Percentiles rank a stretch among this genome's conserved stretches.
Evolutionary conservation across 805 yeast species (phyloP).

Genomic region (Nakazawaea wickerhamii): DNA sequence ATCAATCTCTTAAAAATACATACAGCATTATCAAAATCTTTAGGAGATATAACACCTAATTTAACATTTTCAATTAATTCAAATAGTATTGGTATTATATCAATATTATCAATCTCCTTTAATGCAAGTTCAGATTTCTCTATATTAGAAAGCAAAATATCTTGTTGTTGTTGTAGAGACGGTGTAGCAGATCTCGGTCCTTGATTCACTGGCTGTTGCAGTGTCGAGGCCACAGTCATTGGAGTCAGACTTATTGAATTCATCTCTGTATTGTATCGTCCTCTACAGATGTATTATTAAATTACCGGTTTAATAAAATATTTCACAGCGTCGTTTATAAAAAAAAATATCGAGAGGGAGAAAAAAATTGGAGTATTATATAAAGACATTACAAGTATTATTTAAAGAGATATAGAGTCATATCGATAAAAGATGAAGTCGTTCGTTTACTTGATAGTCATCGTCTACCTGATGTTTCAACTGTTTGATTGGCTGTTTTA

Average conservation of each 20-base stretch:
- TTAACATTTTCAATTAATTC: conserved; percentile 36
- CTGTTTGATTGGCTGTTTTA: conserved; percentile 36
- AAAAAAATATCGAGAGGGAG: not conserved
- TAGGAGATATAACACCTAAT: conserved; percentile 34
- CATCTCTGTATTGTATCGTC: not conserved
- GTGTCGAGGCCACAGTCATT: not conserved
- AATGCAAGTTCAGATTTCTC: conserved; percentile 17
- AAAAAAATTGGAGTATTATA: not conserved
- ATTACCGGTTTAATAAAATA: not conserved
- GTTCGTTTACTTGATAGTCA: not conserved
- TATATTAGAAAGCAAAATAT: not conserved
- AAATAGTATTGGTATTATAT: conserved; percentile 33
- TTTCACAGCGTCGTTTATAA: conserved; percentile 5
- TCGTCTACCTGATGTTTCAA: conserved; percentile 5
- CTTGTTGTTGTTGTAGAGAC: conserved; percentile 10
- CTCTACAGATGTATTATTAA: not conserved
- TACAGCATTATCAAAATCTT: conserved; percentile 38
- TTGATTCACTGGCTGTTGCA: not conserved
- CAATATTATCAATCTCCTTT: conserved; percentile 28
- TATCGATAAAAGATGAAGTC: not conserved
- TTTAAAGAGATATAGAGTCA: not conserved
- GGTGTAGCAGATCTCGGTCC: conserved; percentile 5
- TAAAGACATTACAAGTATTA: not conserved
- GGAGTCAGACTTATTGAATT: conserved; percentile 3
- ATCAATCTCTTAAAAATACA: too few relatives aligned